Conservation (phyloP, 1,139 yeast species). For the Candida glucosophila region DNA sequence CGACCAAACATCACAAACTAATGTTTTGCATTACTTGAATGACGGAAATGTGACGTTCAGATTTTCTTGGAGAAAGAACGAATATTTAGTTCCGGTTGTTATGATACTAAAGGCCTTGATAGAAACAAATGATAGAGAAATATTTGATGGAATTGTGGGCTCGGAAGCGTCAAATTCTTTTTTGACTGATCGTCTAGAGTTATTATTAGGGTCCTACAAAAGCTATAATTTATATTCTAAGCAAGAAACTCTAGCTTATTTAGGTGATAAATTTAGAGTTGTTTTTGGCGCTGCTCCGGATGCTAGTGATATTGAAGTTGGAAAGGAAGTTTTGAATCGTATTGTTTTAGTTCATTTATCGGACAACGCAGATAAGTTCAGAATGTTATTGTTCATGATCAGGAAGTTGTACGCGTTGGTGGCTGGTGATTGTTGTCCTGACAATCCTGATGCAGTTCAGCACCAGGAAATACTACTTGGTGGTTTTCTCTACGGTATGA, state of each 20-base stretch:
- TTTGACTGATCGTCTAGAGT: slow-evolving; percentile 95
- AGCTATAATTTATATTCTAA: slow-evolving; percentile 69
- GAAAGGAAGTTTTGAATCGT: slow-evolving; percentile 70
- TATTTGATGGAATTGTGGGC: slow-evolving; percentile 94
- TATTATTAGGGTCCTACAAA: slow-evolving; percentile 81
- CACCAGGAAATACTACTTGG: slow-evolving; percentile 96
- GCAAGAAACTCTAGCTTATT: slow-evolving; percentile 81
- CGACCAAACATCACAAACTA: slow-evolving; percentile 95
- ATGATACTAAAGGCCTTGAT: slow-evolving; percentile 86
- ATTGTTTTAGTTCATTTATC: slow-evolving; percentile 86
- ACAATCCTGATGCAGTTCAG: slow-evolving; percentile 98
- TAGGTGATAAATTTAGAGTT: slow-evolving; percentile 93
- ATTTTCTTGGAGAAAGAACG: slow-evolving; percentile 95
- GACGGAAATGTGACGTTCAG: slow-evolving; percentile 97
- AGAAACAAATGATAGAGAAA: slow-evolving; percentile 89
- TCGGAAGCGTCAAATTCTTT: slow-evolving; percentile 80
- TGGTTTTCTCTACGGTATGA: slow-evolving; percentile 96
- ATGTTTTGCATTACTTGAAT: slow-evolving; percentile 86
- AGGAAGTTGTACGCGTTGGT: slow-evolving; percentile 90
- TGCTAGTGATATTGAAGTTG: slow-evolving; percentile 82
- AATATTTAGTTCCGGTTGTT: slow-evolving; percentile 85
- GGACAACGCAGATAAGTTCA: slow-evolving; percentile 68
- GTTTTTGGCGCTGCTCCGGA: slow-evolving; percentile 89
- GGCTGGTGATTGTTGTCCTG: slow-evolving; percentile 95
- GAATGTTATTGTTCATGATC: slow-evolving; percentile 85